Evolutionary conservation across 805 yeast genomes (phyloP).

Genomic region (Candida xyloterini): DNA sequence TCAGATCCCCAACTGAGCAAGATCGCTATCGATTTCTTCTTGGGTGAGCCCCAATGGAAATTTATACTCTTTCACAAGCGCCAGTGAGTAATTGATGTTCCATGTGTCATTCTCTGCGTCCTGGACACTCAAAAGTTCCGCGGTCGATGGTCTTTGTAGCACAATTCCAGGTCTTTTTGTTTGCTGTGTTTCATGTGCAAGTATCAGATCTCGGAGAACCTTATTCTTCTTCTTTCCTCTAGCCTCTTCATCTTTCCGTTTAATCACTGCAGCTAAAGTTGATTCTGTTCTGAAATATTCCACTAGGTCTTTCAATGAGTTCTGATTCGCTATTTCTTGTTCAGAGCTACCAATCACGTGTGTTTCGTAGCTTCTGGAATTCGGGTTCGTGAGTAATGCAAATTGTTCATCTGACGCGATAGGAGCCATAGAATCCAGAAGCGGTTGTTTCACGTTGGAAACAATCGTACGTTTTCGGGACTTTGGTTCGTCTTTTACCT

Average conservation of each 20-base stretch:
- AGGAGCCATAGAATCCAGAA: slow-evolving; percentile 33
- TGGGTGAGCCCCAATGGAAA: slow-evolving; percentile 28
- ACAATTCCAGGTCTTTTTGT: slow-evolving; percentile 2
- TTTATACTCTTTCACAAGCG: slow-evolving; percentile 22
- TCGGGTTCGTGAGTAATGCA: slow-evolving; percentile 25
- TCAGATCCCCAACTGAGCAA: slow-evolving; percentile 11
- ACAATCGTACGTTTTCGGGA: slow-evolving; percentile 1
- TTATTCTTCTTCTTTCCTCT: slow-evolving; percentile 10
- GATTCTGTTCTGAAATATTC: slow-evolving; percentile 15
- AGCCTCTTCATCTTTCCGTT: slow-evolving; percentile 10
- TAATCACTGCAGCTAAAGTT: slow-evolving; percentile 9
- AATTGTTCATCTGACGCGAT: slow-evolving; percentile 35
- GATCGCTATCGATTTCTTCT: slow-evolving; percentile 31
- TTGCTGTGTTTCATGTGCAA: slow-evolving; percentile 8
- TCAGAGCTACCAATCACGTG: slow-evolving; percentile 24
- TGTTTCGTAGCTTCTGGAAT: slow-evolving; percentile 26
- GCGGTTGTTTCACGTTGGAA: not conserved
- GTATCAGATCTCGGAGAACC: slow-evolving; percentile 11
- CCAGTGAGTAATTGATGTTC: slow-evolving; percentile 25
- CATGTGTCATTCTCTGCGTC: slow-evolving; percentile 5
- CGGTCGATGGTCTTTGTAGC: slow-evolving; percentile 7
- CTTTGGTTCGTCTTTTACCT: slow-evolving; percentile 6
- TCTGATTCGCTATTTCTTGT: slow-evolving; percentile 20
- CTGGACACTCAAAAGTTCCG: slow-evolving; percentile 5
- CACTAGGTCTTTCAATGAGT: slow-evolving; percentile 16